phyloP scores from a whole-genome alignment of 345 rosid genomes.

The Syzygium grande region DNA sequence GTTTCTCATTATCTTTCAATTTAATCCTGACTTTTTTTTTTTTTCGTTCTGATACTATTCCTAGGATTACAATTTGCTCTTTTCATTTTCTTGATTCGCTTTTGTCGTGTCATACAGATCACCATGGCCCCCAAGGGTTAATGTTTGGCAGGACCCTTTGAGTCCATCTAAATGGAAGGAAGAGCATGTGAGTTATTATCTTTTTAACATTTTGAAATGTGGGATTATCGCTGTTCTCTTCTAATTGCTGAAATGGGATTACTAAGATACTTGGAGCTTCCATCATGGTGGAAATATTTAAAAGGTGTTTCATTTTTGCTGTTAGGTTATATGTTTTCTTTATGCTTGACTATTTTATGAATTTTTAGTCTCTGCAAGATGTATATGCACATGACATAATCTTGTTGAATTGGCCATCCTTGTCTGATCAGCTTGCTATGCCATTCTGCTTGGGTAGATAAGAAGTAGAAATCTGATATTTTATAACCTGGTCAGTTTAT shows the following conservation, averaged over 20 bases:
- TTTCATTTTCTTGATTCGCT: not conserved
- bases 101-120: constrained; percentile 38
- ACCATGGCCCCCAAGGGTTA: constrained; percentile 73
- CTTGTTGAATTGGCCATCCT: not conserved
- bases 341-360: not conserved
- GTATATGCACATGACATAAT: not conserved
- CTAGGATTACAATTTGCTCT: not conserved
- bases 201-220: not conserved
- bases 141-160: constrained; percentile 82
- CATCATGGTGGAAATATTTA: not conserved
- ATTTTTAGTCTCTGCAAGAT: not conserved
- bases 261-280: not conserved
- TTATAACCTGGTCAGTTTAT: not conserved
- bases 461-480: not conserved
- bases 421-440: not conserved
- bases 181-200: constrained; percentile 60
- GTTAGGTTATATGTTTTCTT: not conserved
- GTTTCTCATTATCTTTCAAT: not conserved
- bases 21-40: constrained; percentile 5
- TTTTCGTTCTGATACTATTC: not conserved
- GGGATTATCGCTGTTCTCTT: not conserved
- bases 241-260: not conserved
- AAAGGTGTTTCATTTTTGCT: not conserved
- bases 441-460: not conserved
- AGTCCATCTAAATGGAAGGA: constrained; percentile 91